Base-by-base conservation (phyloP, 306 rosid genomes). In the Acacia acuminata region DNA sequence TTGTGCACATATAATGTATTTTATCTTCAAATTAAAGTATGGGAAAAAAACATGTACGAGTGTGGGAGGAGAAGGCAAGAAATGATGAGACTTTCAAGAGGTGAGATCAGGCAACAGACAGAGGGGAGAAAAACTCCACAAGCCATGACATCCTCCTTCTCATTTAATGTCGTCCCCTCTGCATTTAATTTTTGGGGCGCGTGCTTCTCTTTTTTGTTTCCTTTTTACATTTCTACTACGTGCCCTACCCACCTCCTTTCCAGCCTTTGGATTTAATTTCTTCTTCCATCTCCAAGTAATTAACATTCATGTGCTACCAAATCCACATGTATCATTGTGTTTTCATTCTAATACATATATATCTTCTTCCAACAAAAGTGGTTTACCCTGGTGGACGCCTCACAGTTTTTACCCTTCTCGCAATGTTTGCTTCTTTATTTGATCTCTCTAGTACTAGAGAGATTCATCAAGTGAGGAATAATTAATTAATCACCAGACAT, bases 161-260 rank as follows among this genome's bases (percentile, higher is more conserved):
- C 79, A 79, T 83, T 80, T 73, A 87, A 40, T 89, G 36, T 32
- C 32, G 86, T 47, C 51, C 83, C 30, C 22, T 2, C 25, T 10
- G 72, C 93, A 87, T 87, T 91, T 75, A 82, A 55, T 83, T 81
- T 90, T 86, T 77, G 96, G 87, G 90, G 74, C 88, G 93, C 94
- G 92, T 93, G 93, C n/a, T 78, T 24, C 50, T 78, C 56, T 43
- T 51, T 16, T 14, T 50, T 50, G 15, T 24, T 83, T 67, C 50
- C 0, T 66, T 68, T 66, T 84, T 88, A 50, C 89, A 12, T 77
- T 79, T 83, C 7, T 80, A 10, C 71, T 77, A 12, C 77, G 22
- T 53, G 60, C 83, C 86, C 42, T 14, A 14, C 20, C 60, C 7
- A 34, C 3, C 6, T 42, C 34, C n/a, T 34, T 10, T 8, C 10